These are phyloP conservation scores for Tillandsia leiboldiana DNA, from an alignment of 176 grass and related monocot genomes.

Conservation along the genomic window DNA sequence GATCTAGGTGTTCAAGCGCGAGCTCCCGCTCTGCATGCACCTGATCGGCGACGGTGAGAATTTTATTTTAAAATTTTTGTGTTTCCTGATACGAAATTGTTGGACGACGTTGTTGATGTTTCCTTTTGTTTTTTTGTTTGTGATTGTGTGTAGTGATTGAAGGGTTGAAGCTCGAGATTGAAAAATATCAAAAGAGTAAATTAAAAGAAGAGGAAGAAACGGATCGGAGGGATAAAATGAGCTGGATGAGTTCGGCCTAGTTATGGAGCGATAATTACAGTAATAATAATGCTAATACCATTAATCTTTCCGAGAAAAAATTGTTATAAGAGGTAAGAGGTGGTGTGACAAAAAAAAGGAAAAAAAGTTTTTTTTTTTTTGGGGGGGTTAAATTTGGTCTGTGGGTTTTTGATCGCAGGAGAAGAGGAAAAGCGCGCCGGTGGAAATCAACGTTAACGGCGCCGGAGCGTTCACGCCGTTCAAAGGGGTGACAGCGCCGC, in stretches of 20 bases:
- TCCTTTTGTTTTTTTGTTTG: background rate
- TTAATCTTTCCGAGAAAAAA: slow-evolving; percentile 23
- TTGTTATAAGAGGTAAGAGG: slow-evolving; percentile 33
- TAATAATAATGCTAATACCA: slow-evolving; percentile 7
- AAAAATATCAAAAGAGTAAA: slow-evolving; percentile 33
- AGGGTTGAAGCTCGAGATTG: slow-evolving; percentile 58
- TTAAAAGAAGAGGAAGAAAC: slow-evolving; percentile 24
- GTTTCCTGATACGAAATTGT: background rate
- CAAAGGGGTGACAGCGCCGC: slow-evolving; percentile 13
- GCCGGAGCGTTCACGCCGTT: slow-evolving; percentile 20
- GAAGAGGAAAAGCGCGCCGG: slow-evolving; percentile 17
- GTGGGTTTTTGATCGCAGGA: slow-evolving; percentile 20
- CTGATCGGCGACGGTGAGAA: slow-evolving; percentile 69
- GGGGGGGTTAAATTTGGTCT: background rate
- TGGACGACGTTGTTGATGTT: background rate
- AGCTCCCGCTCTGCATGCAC: slow-evolving; percentile 82
- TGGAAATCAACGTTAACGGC: slow-evolving; percentile 20
- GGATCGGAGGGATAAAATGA: slow-evolving; percentile 59
- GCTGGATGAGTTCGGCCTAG: slow-evolving; percentile 92
- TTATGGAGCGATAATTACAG: slow-evolving; percentile 58
- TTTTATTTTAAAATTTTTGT: no score
- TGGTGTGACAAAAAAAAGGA: no score
- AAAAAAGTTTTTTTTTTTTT: slow-evolving; percentile 22
- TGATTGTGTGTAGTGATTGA: slow-evolving; percentile 47
- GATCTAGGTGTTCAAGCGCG: slow-evolving; percentile 77